phyloP scores from a whole-genome alignment of 352 stramenopile genomes.

The Pythium sukuiense region DNA sequence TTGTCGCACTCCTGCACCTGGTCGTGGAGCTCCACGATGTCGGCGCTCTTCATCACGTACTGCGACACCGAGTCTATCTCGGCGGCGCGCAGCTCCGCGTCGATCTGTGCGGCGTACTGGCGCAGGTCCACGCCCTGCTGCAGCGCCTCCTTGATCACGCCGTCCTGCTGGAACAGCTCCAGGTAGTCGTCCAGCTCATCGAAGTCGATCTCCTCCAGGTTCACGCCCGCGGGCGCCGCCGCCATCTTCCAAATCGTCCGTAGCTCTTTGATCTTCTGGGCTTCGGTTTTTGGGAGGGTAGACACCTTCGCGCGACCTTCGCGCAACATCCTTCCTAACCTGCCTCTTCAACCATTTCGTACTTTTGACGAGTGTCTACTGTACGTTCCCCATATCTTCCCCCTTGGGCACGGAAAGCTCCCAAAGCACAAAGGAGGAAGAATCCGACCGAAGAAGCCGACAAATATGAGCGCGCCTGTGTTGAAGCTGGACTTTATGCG shows the following conservation, averaged over 20 bases:
- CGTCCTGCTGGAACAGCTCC: conserved; percentile 93
- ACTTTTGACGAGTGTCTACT: conserved; percentile 22
- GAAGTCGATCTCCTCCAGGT: conserved; percentile 92
- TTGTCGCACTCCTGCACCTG: conserved; percentile 97
- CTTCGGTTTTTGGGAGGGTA: not conserved
- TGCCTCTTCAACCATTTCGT: conserved; percentile 28
- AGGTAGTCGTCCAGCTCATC: conserved; percentile 93
- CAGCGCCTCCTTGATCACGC: conserved; percentile 91
- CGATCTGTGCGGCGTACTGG: conserved; percentile 90
- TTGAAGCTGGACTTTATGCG: conserved; percentile 75
- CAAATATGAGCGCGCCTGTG: conserved; percentile 34
- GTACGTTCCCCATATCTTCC: conserved; percentile 25
- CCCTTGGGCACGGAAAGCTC: conserved; percentile 9
- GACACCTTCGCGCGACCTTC: conserved; percentile 16
- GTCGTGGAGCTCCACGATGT: conserved; percentile 91
- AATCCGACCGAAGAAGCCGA: conserved; percentile 12
- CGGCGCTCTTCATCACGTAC: conserved; percentile 86
- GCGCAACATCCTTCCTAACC: conserved; percentile 10
- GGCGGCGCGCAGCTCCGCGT: conserved; percentile 81
- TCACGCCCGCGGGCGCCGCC: conserved; percentile 30
- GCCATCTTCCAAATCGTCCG: not conserved
- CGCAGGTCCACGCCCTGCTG: conserved; percentile 89
- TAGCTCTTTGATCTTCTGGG: not conserved
- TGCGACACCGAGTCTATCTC: conserved; percentile 85
- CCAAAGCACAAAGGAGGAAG: conserved; percentile 4